Evolutionary conservation across 2,329 filamentous ascomycete genomes (phyloP).

Genomic region (Ascocoryne sarcoides): DNA sequence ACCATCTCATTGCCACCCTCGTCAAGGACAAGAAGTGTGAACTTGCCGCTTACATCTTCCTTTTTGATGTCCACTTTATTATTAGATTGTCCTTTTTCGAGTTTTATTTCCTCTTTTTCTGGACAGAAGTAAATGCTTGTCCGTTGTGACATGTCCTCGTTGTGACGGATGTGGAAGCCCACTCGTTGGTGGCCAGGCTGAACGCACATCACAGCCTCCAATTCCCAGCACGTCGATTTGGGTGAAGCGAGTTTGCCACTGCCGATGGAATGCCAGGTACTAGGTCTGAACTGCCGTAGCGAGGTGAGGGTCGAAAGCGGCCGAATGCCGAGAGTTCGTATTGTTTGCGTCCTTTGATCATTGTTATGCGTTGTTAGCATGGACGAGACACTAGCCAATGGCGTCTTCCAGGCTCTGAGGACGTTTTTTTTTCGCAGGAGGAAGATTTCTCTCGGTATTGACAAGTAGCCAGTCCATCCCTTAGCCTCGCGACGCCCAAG

Average conservation of each 20-base stretch:
- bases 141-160: not conserved
- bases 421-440: conserved; percentile 5
- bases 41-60: not conserved
- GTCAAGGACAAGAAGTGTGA: not conserved
- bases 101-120: not conserved
- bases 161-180: not conserved
- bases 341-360: too few relatives aligned
- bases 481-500: conserved; percentile 5
- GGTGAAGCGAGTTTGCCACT: too few relatives aligned
- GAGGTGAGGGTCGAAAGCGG: not conserved
- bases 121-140: not conserved
- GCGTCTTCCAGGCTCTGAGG: not conserved
- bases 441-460: conserved; percentile 16
- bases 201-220: too few relatives aligned
- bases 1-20: not conserved
- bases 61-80: not conserved
- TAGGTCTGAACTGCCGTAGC: too few relatives aligned
- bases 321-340: not conserved
- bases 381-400: not conserved
- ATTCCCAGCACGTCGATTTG: too few relatives aligned
- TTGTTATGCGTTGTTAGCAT: too few relatives aligned
- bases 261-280: too few relatives aligned
- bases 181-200: not conserved
- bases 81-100: not conserved
- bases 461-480: conserved; percentile 18